phyloP scores from a whole-genome alignment of 371 early-diverging fungal species.

The Mortierella sp. region DNA sequence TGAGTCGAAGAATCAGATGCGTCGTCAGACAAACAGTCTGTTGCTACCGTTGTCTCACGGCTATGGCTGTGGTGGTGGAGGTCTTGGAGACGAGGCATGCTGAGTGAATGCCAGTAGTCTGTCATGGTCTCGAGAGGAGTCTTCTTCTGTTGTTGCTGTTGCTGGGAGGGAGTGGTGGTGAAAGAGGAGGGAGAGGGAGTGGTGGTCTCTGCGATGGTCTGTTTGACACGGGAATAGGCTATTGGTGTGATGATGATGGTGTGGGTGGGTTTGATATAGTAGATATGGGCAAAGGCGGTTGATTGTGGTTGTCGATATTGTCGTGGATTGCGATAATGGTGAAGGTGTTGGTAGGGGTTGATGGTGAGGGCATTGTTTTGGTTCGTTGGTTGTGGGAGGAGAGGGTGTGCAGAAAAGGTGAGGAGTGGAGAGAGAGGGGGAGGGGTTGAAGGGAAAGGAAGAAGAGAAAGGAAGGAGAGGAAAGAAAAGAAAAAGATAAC shows the following conservation, averaged over 20 bases:
- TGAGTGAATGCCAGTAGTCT: constrained; percentile 38
- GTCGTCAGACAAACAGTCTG: background rate
- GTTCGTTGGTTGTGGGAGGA: background rate
- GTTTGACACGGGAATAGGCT: constrained; percentile 49
- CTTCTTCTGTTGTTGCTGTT: background rate
- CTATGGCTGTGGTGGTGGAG: constrained; percentile 16
- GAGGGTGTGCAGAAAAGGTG: background rate
- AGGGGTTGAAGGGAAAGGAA: background rate
- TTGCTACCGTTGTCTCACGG: background rate
- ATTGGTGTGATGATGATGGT: background rate
- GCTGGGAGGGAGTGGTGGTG: background rate
- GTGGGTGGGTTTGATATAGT: background rate
- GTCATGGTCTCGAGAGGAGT: constrained; percentile 38
- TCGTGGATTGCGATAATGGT: background rate
- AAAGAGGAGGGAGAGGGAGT: background rate
- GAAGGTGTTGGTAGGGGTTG: background rate
- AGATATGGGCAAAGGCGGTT: background rate
- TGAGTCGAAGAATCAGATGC: background rate
- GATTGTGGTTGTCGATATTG: constrained; percentile 1
- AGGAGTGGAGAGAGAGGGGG: background rate
- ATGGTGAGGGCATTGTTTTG: background rate
- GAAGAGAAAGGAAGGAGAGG: background rate
- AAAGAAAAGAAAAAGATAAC: background rate
- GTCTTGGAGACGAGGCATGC: constrained; percentile 29
- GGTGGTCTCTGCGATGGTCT: constrained; percentile 31